Evolutionary conservation across 345 rosid genomes (phyloP).

Genomic region (Dipteronia sinensis): DNA sequence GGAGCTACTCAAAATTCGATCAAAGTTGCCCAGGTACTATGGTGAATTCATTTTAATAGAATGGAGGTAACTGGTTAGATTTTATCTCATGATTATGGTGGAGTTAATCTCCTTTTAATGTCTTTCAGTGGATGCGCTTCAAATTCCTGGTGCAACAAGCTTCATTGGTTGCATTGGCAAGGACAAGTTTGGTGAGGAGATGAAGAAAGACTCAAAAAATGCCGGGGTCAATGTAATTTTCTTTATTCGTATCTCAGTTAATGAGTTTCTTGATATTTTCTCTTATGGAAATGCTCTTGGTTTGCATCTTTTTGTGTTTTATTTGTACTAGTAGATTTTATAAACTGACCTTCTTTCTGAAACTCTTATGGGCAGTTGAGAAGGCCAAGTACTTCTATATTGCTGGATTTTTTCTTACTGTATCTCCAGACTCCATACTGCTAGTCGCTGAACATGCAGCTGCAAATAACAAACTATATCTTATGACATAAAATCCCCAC

Average conservation of each 20-base stretch:
- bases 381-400: constrained; percentile 87
- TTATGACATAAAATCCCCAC: background rate
- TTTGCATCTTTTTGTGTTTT: background rate
- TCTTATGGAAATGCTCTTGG: background rate
- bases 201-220: constrained; percentile 72
- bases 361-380: constrained; percentile 60
- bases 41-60: background rate
- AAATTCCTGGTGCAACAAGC: constrained; percentile 83
- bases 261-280: background rate
- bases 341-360: background rate
- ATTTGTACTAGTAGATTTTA: background rate
- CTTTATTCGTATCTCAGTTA: background rate
- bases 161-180: constrained; percentile 96
- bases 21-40: constrained; percentile 85
- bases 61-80: background rate
- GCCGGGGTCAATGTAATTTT: constrained; percentile 81
- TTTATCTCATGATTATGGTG: background rate
- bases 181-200: constrained; percentile 93
- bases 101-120: background rate
- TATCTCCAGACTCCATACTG: constrained; percentile 84
- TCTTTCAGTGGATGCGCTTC: constrained; percentile 96
- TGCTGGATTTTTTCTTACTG: constrained; percentile 97
- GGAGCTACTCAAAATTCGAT: constrained; percentile 96
- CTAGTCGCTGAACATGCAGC: constrained; percentile 95
- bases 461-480: constrained; percentile 81